Evolutionary conservation across 371 early-diverging fungal genomes (phyloP), one percentile per base, ranked within the genome.

Genomic region (Lichtheimia ramosa): DNA sequence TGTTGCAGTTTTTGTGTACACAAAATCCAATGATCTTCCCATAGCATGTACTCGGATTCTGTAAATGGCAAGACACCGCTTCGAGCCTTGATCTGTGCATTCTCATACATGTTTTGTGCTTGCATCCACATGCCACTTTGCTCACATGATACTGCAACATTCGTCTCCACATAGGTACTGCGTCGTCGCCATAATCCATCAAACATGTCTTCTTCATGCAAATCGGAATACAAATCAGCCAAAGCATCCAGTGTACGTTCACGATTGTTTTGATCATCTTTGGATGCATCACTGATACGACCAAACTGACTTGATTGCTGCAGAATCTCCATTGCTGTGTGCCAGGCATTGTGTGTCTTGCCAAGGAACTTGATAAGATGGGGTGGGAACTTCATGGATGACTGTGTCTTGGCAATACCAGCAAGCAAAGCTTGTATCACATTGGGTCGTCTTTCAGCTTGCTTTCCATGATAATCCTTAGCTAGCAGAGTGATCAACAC

Each of bases 21-120:
- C 15, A 74, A 71, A 20, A 98, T 87, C 94, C 99, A 99, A 64
- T 95, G 95, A 51, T 96, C 92, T 75, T 99, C 98, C 99, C 99
- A 99, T 6, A 98, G 72, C 52, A 86, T 85, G 65, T 96, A 99
- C 69, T 99, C 99, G 1, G 95, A 85, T 71, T 99, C 99, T n/a
- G 92, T 88, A 66, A 96, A 96, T 3, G 95, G 92, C 49, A 96
- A 69, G 2, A 86, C 84, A 0, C 95, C 94, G 3, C 89, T 89
- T 6, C 96, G 81, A 1, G 96, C 97, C 71, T 96, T 96, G 58
- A 82, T 84, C 61, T 99, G 99, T 1, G 98, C 96, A 40, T 83
- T 87, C 74, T 99, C 99, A 57, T 95, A 98, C 74, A 92, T 86
- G 25, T 79, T 74, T 71, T 99, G 99, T 0, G 99, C 97, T 40